Percentiles rank a stretch among this genome's conserved stretches.
Conservation (phyloP, 1,284 basidiomycete genomes). For the Marasmius fiardii region DNA sequence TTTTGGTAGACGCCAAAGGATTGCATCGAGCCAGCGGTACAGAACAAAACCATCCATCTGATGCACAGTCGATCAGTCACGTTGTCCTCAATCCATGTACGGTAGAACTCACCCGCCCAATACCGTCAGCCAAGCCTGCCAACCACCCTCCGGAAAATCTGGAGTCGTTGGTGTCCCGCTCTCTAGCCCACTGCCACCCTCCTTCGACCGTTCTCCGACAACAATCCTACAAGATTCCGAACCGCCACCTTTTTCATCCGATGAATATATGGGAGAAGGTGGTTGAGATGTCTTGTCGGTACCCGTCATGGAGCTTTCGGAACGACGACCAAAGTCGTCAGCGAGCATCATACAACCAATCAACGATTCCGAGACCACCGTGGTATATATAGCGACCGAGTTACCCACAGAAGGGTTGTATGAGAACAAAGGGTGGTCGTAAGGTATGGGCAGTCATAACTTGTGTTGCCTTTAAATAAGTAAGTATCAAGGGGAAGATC, state of each 20-base stretch:
- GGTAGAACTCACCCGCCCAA: conserved; percentile 17
- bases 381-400: neutral
- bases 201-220: neutral
- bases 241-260: neutral
- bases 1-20: conserved; percentile 34
- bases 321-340: neutral
- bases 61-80: neutral
- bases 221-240: neutral
- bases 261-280: neutral
- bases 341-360: neutral
- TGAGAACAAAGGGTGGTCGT: too few species aligned
- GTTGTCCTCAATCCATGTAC: neutral
- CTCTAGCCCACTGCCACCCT: neutral
- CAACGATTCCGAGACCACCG: neutral
- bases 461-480: too few species aligned
- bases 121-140: conserved; percentile 22
- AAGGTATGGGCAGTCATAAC: too few species aligned
- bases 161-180: neutral
- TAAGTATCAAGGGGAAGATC: too few species aligned
- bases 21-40: conserved; percentile 19
- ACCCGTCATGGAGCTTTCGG: neutral
- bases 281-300: neutral
- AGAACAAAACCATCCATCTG: conserved; percentile 14
- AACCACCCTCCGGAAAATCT: conserved; percentile 21
- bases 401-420: neutral